Evolutionary conservation across 805 yeast genomes (phyloP), one percentile per base, ranked within the genome.

Genomic region (Candida pini): DNA sequence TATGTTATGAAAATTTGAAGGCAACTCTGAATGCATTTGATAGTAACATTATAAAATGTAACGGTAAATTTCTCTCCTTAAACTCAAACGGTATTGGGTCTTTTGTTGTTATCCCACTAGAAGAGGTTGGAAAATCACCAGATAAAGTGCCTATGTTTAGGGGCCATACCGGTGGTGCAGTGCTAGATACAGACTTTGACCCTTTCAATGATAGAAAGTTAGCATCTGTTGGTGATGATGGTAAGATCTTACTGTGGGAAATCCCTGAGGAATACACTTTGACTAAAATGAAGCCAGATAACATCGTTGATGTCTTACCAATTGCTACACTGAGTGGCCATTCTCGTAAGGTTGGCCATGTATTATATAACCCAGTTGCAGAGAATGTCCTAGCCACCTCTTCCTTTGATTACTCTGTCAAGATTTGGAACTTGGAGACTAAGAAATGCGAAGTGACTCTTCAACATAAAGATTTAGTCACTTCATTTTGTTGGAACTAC

Each of bases 21-120:
- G 74, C 81, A 37, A 84, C 95, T 47, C 80, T 85, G 54, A 89
- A 88, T 54, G 98, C 97, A 2, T 92, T 96, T 85, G 99, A 92
- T 60, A 84, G 96, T 33, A 90, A 90, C 59, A 69, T 92, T 45
- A 73, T 92, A 46, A 78, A 87, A 60, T 75, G 84, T 44, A 92
- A 92, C 57, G 90, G 96, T 25, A 81, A 82, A 57, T 92, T 76
- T 52, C 61, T 92, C 27, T 71, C 96, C 1, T 81, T 88, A 45
- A 88, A 86, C 58, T 71, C 96, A 21, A 81, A 95, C 9, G 97
- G 97, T 26, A 97, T 97, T 43, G 99, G 99, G 34, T 94, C 97
- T 0, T 89, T 92, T 66, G 96, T 96, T 1, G 84, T 94, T 9
- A 78, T 92, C 40, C 98, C 98, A 2, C 65, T 86, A 18, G 56